These are phyloP conservation scores for Sugiyamaella lignohabitans DNA, from an alignment of 805 yeast genomes.

Conservation along the genomic window DNA sequence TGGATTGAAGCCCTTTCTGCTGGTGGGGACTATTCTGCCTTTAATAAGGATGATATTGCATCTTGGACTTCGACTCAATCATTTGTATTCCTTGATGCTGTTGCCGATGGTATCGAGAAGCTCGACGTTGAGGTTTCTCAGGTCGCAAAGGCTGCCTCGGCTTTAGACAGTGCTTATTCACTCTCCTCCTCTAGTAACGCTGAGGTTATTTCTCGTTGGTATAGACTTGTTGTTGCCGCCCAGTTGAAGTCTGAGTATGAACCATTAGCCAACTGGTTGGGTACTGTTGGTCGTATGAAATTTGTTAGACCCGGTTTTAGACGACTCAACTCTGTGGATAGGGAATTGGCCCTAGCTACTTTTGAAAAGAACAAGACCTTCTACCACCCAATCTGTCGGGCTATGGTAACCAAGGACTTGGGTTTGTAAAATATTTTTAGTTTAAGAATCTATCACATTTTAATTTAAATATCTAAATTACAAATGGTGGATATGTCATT, in stretches of 20 bases:
- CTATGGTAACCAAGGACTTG: constrained; percentile 78
- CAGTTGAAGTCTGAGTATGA: constrained; percentile 41
- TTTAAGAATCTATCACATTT: not conserved
- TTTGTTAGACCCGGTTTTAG: constrained; percentile 83
- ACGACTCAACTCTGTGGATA: constrained; percentile 57
- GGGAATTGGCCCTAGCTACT: constrained; percentile 56
- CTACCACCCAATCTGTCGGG: constrained; percentile 81
- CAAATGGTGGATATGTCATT: no score
- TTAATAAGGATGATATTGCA: constrained; percentile 45
- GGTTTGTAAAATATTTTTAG: constrained; percentile 32
- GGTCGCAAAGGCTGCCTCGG: constrained; percentile 31
- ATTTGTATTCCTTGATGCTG: constrained; percentile 68
- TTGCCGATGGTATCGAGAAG: constrained; percentile 39
- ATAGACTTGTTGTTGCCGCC: constrained; percentile 55
- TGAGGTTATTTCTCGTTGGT: constrained; percentile 77
- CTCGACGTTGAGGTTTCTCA: constrained; percentile 31
- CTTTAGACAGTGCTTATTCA: constrained; percentile 36
- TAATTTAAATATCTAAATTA: not conserved
- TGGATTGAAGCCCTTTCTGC: constrained; percentile 47
- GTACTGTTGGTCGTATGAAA: constrained; percentile 91
- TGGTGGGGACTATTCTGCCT: constrained; percentile 25
- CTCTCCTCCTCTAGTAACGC: constrained; percentile 59
- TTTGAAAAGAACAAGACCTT: constrained; percentile 51
- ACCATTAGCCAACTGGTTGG: constrained; percentile 73
- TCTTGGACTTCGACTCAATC: constrained; percentile 67